Evolutionary conservation across 345 rosid genomes (phyloP).

Genomic region (Carallia brachiata): DNA sequence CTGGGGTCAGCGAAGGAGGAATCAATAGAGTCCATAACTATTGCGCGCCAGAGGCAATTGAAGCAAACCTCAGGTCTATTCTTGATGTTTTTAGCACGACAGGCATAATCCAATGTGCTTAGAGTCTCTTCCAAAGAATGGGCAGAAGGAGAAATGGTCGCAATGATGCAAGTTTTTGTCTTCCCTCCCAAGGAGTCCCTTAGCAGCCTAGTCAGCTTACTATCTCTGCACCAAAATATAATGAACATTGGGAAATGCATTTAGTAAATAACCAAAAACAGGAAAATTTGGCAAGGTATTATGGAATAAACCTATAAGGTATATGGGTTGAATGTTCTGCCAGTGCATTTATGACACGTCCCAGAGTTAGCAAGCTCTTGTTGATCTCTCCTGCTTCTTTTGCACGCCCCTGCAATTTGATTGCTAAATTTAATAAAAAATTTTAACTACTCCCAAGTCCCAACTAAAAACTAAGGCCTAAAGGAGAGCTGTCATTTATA

Average conservation of each 20-base stretch:
- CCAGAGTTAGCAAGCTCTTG: slow-evolving; percentile 92
- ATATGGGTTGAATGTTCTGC: slow-evolving; percentile 95
- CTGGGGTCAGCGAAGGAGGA: slow-evolving; percentile 13
- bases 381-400: slow-evolving; percentile 98
- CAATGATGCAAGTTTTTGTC: slow-evolving; percentile 94
- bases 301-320: slow-evolving; percentile 69
- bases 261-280: neutral
- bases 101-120: slow-evolving; percentile 90
- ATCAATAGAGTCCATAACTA: neutral
- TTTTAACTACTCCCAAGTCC: neutral
- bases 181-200: slow-evolving; percentile 94
- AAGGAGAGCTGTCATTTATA: neutral
- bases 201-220: slow-evolving; percentile 91
- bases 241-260: neutral
- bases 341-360: slow-evolving; percentile 95
- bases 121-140: slow-evolving; percentile 84
- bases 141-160: slow-evolving; percentile 90
- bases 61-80: slow-evolving; percentile 86
- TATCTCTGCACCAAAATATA: slow-evolving; percentile 53
- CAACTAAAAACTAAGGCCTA: neutral
- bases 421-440: slow-evolving; percentile 11
- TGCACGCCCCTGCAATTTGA: slow-evolving; percentile 67
- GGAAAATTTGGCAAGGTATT: neutral
- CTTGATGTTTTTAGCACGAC: slow-evolving; percentile 89
- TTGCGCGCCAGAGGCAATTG: slow-evolving; percentile 3